phyloP scores from a whole-genome alignment of 139 green algal genomes.

The Chlorella sp. region DNA sequence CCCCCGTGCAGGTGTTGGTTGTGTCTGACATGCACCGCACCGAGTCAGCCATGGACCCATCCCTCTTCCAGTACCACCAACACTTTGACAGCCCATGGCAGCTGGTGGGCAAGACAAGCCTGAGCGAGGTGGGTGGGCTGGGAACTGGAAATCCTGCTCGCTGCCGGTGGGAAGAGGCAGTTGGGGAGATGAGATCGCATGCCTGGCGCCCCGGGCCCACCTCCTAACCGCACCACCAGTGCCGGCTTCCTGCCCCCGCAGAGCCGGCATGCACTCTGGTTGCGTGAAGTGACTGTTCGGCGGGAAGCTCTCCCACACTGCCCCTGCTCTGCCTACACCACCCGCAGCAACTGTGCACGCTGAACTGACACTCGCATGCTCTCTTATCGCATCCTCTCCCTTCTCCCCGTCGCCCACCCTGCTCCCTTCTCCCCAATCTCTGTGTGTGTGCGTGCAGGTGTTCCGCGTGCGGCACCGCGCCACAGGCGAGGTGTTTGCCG shows the following conservation, averaged over 20 bases:
- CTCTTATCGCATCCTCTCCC: not conserved
- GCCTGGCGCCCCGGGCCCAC: too few species aligned
- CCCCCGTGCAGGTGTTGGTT: constrained; percentile 61
- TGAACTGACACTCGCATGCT: too few species aligned
- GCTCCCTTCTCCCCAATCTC: too few species aligned
- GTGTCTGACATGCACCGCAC: constrained; percentile 68
- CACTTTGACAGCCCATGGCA: constrained; percentile 77
- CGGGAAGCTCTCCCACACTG: not conserved
- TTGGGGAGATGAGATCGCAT: too few species aligned
- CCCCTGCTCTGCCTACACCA: not conserved
- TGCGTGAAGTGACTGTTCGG: too few species aligned
- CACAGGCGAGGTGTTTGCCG: constrained; percentile 63
- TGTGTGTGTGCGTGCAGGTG: constrained; percentile 48
- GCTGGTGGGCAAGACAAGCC: constrained; percentile 65
- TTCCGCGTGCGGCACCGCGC: constrained; percentile 66
- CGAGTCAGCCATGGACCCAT: constrained; percentile 57
- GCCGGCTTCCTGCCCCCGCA: too few species aligned
- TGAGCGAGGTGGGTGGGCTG: constrained; percentile 52
- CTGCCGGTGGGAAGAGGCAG: not conserved
- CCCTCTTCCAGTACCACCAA: constrained; percentile 73
- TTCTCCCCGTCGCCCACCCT: not conserved
- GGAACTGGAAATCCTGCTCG: too few species aligned
- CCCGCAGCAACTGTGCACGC: not conserved
- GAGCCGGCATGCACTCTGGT: too few species aligned
- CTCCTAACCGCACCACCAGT: too few species aligned